A percentile compares a stretch with the other conserved stretches of the same genome.
Evolutionary conservation across 2,329 filamentous ascomycete species (phyloP).

Genomic region (Myrmaecium sp.): DNA sequence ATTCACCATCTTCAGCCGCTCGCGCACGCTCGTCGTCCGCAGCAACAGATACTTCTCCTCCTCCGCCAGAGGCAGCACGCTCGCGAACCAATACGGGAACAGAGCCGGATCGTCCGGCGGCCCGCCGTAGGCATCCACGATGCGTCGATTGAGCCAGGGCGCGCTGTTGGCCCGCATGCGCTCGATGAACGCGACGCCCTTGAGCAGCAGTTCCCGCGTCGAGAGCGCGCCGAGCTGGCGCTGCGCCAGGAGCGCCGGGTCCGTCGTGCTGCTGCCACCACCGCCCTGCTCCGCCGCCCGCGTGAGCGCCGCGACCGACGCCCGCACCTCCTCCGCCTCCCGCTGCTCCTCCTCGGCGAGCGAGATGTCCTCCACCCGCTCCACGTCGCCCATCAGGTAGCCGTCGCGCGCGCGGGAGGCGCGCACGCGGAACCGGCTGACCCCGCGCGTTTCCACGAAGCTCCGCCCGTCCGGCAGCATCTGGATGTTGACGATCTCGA

Average conservation of each 20-base stretch:
- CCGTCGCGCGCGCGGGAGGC: conserved; percentile 52
- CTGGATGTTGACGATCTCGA: conserved; percentile 59
- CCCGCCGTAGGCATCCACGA: conserved; percentile 59
- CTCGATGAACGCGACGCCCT: conserved; percentile 49
- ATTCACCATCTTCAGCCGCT: conserved; percentile 68
- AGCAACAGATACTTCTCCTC: conserved; percentile 66
- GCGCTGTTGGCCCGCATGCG: conserved; percentile 53
- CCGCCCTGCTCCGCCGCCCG: background rate
- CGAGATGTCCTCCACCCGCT: conserved; percentile 67
- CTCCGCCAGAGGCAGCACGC: conserved; percentile 60
- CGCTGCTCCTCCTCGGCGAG: conserved; percentile 62
- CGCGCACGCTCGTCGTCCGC: conserved; percentile 55
- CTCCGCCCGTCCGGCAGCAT: conserved; percentile 66
- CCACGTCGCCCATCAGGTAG: conserved; percentile 59
- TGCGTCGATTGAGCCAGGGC: conserved; percentile 56
- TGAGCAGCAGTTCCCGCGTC: conserved; percentile 51
- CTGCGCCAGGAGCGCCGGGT: background rate
- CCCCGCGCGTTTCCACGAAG: conserved; percentile 59
- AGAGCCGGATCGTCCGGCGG: conserved; percentile 57
- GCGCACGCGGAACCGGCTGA: conserved; percentile 59
- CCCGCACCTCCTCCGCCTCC: conserved; percentile 50
- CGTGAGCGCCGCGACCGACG: conserved; percentile 11
- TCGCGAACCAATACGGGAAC: conserved; percentile 86
- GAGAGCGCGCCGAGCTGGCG: conserved; percentile 38
- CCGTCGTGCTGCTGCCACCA: conserved; percentile 5